Conservation (phyloP, 192 early-diverging fungal genomes). For the Coemansia sp. region DNA sequence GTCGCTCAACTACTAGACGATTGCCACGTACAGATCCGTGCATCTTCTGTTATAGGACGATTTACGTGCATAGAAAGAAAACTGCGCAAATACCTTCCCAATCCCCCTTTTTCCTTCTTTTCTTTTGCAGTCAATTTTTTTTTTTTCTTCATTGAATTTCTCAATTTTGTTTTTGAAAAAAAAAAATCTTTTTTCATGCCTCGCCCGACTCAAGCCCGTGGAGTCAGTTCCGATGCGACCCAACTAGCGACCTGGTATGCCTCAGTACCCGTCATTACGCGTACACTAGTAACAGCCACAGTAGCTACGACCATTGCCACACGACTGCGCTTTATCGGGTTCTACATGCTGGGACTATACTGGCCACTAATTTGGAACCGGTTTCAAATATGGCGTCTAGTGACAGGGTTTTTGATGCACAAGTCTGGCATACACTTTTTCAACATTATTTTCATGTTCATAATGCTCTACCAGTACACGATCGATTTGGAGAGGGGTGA, state of each 20-base stretch:
- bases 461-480: conserved; percentile 75
- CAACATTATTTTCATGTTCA: conserved; percentile 73
- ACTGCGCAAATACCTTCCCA: not conserved
- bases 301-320: conserved; percentile 7
- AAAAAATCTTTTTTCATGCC: not conserved
- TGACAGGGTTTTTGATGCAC: conserved; percentile 65
- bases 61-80: not conserved
- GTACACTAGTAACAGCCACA: conserved; percentile 14
- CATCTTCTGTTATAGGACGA: not conserved
- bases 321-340: conserved; percentile 10
- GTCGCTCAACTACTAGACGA: not conserved
- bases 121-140: not conserved
- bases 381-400: conserved; percentile 76
- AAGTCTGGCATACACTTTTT: conserved; percentile 57
- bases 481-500: conserved; percentile 64
- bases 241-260: conserved; percentile 28
- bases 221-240: conserved; percentile 21
- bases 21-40: not conserved
- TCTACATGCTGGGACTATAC: conserved; percentile 49
- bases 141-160: not conserved
- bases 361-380: conserved; percentile 56
- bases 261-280: conserved; percentile 20
- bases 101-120: not conserved
- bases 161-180: not conserved
- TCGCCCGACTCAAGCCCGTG: conserved; percentile 4